Evolutionary conservation across 2,329 filamentous ascomycete genomes (phyloP).

Genomic region (Chaetomium globosum): DNA sequence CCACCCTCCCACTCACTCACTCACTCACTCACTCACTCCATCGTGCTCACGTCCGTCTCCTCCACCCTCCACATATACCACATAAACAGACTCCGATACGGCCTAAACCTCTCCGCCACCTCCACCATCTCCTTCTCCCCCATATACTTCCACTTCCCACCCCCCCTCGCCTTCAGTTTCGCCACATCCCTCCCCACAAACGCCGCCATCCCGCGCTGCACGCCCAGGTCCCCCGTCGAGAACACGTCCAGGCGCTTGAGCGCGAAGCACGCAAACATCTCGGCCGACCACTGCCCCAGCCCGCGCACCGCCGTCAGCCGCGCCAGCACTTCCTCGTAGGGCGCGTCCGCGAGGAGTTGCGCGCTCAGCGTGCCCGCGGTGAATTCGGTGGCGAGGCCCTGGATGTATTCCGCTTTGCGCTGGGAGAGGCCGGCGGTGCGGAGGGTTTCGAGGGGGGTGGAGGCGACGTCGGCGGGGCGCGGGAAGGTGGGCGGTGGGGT

Average conservation of each 20-base stretch:
- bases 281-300: slow-evolving; percentile 85
- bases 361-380: slow-evolving; percentile 72
- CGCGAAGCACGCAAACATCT: slow-evolving; percentile 98
- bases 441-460: slow-evolving; percentile 65
- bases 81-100: slow-evolving; percentile 93
- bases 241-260: slow-evolving; percentile 94
- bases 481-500: slow-evolving; percentile 59
- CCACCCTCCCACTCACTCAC: too few relatives aligned
- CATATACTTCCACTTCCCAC: slow-evolving; percentile 98
- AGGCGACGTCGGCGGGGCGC: slow-evolving; percentile 70
- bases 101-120: slow-evolving; percentile 75
- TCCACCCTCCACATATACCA: slow-evolving; percentile 97
- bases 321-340: slow-evolving; percentile 83
- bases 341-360: slow-evolving; percentile 72
- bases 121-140: slow-evolving; percentile 88
- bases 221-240: slow-evolving; percentile 85
- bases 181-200: slow-evolving; percentile 80
- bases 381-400: slow-evolving; percentile 83
- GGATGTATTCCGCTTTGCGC: slow-evolving; percentile 93
- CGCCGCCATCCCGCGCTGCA: slow-evolving; percentile 91
- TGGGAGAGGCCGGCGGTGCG: slow-evolving; percentile 87
- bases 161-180: slow-evolving; percentile 68
- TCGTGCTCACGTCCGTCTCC: slow-evolving; percentile 70
- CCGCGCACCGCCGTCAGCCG: slow-evolving; percentile 84
- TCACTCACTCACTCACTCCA: slow-evolving; percentile 48